Evolutionary conservation across 495 filamentous ascomycete species (phyloP).

Genomic region (Usnea hakonensis): DNA sequence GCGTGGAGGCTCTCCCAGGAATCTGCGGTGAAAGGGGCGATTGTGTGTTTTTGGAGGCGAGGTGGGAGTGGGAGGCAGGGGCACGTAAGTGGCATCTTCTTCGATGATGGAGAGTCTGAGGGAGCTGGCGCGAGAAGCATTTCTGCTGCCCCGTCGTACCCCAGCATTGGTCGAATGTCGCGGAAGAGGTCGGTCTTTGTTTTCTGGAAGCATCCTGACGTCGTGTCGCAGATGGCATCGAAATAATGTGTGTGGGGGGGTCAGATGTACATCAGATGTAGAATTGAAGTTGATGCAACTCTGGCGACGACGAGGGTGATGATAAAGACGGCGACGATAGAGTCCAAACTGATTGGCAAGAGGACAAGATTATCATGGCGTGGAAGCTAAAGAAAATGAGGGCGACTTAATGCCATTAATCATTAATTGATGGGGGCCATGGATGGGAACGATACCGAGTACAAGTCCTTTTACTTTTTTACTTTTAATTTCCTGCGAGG

Average conservation of each 20-base stretch:
- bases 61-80: conserved; percentile 2
- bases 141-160: not conserved
- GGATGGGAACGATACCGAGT: too few species aligned
- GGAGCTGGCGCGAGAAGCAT: conserved; percentile 15
- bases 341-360: too few species aligned
- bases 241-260: not conserved
- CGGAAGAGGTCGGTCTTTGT: conserved; percentile 7
- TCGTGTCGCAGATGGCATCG: not conserved
- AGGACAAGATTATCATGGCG: too few species aligned
- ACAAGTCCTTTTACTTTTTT: too few species aligned
- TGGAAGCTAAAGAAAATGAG: too few species aligned
- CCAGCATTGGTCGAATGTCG: conserved; percentile 15
- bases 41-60: conserved; percentile 8
- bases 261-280: not conserved
- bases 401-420: too few species aligned
- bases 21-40: conserved; percentile 23
- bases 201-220: not conserved
- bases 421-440: too few species aligned
- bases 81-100: conserved; percentile 18
- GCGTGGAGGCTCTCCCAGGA: conserved; percentile 24
- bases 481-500: too few species aligned
- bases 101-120: conserved; percentile 25
- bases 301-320: not conserved
- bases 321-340: too few species aligned
- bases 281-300: not conserved